A percentile compares a stretch with the other conserved stretches of the same genome.
These are phyloP conservation scores for Vaccinium vitisidaea DNA, from an alignment of 148 eudicot genomes.

Conservation along the genomic window DNA sequence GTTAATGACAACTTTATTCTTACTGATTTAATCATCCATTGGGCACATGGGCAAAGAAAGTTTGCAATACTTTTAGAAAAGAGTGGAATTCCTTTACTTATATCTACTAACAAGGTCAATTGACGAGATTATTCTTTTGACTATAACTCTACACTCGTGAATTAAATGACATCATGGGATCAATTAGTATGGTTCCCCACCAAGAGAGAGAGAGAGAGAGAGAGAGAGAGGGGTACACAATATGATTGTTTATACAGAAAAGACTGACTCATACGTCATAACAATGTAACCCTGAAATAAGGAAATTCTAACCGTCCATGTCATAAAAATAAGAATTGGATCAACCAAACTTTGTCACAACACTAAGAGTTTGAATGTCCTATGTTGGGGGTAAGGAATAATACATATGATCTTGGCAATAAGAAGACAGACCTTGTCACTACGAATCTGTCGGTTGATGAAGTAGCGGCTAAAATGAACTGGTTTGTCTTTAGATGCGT, in stretches of 20 bases:
- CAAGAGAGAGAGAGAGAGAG: no score
- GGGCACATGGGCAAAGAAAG: neutral
- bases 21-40: neutral
- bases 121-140: no score
- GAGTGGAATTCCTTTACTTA: neutral
- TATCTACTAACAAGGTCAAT: neutral
- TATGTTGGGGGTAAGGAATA: neutral
- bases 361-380: neutral
- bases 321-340: neutral
- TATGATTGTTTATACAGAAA: no score
- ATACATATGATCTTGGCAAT: neutral
- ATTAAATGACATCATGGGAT: no score
- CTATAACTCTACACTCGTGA: no score
- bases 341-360: neutral
- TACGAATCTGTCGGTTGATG: constrained; percentile 51
- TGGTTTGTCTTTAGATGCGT: constrained; percentile 60
- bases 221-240: no score
- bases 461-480: constrained; percentile 57
- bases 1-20: neutral
- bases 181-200: no score
- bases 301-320: neutral
- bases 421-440: constrained; percentile 52
- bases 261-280: neutral
- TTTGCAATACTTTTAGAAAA: neutral
- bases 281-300: neutral